phyloP scores from a whole-genome alignment of 371 early-diverging fungal species.

The Phascolomyces articulosus region DNA sequence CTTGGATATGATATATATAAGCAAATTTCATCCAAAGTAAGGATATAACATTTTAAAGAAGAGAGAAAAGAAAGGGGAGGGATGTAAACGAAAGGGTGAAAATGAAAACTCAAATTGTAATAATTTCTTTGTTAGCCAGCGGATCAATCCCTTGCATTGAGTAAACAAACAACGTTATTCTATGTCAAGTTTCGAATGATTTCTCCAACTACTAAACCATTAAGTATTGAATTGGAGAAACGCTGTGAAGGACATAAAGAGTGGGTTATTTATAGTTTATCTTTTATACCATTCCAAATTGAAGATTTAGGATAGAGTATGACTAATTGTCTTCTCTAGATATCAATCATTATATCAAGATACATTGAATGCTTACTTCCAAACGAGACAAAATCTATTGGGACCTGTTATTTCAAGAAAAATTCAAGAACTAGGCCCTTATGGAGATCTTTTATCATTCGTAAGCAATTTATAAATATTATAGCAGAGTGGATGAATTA shows the following conservation, averaged over 20 bases:
- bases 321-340: conserved; percentile 28
- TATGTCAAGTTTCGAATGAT: conserved; percentile 80
- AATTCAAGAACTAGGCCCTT: conserved; percentile 61
- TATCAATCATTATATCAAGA: conserved; percentile 76
- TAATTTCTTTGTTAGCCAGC: neutral
- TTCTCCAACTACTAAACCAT: conserved; percentile 62
- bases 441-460: conserved; percentile 66
- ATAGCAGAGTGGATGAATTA: no score
- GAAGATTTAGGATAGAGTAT: no score
- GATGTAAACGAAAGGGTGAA: no score
- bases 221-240: conserved; percentile 75
- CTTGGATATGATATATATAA: conserved; percentile 66
- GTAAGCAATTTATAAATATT: conserved; percentile 41
- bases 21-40: conserved; percentile 36
- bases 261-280: no score
- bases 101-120: no score
- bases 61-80: neutral
- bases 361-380: conserved; percentile 73
- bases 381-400: conserved; percentile 69
- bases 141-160: conserved; percentile 11
- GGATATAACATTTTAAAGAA: neutral
- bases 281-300: no score
- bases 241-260: conserved; percentile 73
- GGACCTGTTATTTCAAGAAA: conserved; percentile 66
- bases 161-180: conserved; percentile 59